Evolutionary conservation across 1,139 yeast genomes (phyloP), one percentile per base, ranked within the genome.

Genomic region (Sugiyamaella japonica): DNA sequence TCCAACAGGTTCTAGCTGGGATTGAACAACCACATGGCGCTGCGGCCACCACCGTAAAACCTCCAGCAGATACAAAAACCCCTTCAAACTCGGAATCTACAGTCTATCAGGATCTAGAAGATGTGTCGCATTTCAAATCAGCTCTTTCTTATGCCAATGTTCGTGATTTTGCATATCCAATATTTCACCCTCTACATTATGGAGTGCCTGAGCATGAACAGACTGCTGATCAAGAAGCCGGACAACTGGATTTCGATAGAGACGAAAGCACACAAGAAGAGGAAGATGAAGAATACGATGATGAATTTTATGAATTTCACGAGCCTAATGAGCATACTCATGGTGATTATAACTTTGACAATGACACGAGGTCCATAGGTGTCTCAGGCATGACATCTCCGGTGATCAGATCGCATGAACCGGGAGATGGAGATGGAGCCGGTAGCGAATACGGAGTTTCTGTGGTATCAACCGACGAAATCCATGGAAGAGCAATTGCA

Each of bases 121-220:
- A 41, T 7, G 41, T 53, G 8, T 40, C 56, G 7, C 36, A 53
- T 17, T 53, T 53, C 47, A 28, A 37, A 13, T 53, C 56, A 3
- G 53, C 76, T 23, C 62, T 71, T 29, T 59, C 66, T 16, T 71
- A 64, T 54, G 63, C 80, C 25, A 76, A 79, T 20, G 84, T 87
- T 23, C 82, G 82, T 61, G 97, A 90, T 69, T 90, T 81, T 74
- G 97, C 91, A 36, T 90, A 90, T 66, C 81, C 81, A 4, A 76
- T 73, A 17, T 71, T 76, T 39, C 83, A 87, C 61, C 90, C 91
- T 1, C 72, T 86, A 55, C 84, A 86, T 68, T 78, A 78, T 59
- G 95, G 95, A 2, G 71, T 66, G 16, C 63, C 66, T 10, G 59
- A 55, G 12, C 50, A 53, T 8, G 54, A 51, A 39, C 57, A 50